Percentiles rank a stretch among this genome's conserved stretches.
Conservation (phyloP, 768 basidiomycete genomes). For the Daedaleopsis nitida region DNA sequence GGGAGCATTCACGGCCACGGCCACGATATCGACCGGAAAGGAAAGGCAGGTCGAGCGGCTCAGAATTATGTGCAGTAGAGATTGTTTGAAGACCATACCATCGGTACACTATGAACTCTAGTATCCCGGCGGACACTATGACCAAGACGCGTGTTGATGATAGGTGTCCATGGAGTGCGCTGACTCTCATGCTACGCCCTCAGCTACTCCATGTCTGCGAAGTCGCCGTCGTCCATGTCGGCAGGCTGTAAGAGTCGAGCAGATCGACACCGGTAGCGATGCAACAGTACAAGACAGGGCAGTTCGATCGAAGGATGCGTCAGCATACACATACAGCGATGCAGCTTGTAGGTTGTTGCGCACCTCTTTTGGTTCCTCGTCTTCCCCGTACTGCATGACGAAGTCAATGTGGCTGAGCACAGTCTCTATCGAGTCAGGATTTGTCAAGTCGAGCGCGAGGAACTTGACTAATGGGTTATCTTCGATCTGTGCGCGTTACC, state of each 20-base stretch:
- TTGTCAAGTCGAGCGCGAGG: slow-evolving; percentile 89
- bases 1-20: no score
- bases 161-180: neutral
- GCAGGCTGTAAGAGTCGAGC: slow-evolving; percentile 57
- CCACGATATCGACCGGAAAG: neutral
- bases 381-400: slow-evolving; percentile 98
- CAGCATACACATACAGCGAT: neutral
- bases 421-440: slow-evolving; percentile 85
- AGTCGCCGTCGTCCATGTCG: slow-evolving; percentile 93
- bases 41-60: neutral
- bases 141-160: neutral
- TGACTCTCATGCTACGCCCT: slow-evolving; percentile 5
- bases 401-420: slow-evolving; percentile 97
- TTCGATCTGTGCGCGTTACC: slow-evolving; percentile 68
- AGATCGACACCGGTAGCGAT: neutral
- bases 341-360: slow-evolving; percentile 16
- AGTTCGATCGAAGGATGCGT: neutral
- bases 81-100: neutral
- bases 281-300: no score
- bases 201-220: slow-evolving; percentile 66
- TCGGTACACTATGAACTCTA: neutral
- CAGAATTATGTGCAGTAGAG: neutral
- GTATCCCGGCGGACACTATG: neutral
- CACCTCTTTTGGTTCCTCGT: slow-evolving; percentile 96
- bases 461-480: slow-evolving; percentile 98